Base-by-base conservation (phyloP, 2,329 filamentous ascomycete genomes). In the Cladosporium austrohemisphaericum region DNA sequence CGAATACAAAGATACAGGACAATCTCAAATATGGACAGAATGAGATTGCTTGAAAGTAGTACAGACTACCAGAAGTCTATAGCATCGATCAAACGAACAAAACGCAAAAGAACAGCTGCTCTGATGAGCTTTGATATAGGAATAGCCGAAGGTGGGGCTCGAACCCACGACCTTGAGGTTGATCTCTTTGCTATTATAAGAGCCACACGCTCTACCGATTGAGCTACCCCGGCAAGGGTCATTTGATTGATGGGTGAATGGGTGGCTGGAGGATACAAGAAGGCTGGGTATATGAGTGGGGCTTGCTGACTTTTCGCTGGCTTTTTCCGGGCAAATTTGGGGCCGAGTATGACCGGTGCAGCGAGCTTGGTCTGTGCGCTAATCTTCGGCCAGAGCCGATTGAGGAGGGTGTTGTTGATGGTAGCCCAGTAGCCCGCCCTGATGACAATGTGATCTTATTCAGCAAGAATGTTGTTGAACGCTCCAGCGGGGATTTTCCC, bases 191-290 rank as follows among this genome's bases (percentile, higher is more conserved):
- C 16, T 33, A n/a, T 26, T 18, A 33, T 75, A 75, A 73, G 71
- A 74, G 71, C 70, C 71, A 71, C 71, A 74, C 71, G 71, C 71
- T 73, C 71, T 74, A 70, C 71, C 71, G 70, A 74, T 74, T 74
- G 71, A 74, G 71, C 71, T 74, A 73, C 68, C 70, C 71, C 65
- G 66, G 71, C 71, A 45, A 45, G 41, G 41, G 41, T 35, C 4
- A 20, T 25, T 19, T 36, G 16, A 19, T 45, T 45, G 41, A 35
- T 45, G 41, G n/a, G 10, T 5, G 2, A 3, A 14, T 1, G 7
- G 36, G 36, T 11, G 36, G 19, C 5, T 6, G 5, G n/a, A 19
- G 7, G 20, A 8, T 14, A 14, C 11, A 1, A 23, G 35, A 14
- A 11, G 3, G 3, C 4, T 23, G 11, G 19, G 3, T 1, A 10